These are phyloP conservation scores for Epichloe sylvatica DNA, from an alignment of 2,329 filamentous ascomycete species.

Conservation along the genomic window DNA sequence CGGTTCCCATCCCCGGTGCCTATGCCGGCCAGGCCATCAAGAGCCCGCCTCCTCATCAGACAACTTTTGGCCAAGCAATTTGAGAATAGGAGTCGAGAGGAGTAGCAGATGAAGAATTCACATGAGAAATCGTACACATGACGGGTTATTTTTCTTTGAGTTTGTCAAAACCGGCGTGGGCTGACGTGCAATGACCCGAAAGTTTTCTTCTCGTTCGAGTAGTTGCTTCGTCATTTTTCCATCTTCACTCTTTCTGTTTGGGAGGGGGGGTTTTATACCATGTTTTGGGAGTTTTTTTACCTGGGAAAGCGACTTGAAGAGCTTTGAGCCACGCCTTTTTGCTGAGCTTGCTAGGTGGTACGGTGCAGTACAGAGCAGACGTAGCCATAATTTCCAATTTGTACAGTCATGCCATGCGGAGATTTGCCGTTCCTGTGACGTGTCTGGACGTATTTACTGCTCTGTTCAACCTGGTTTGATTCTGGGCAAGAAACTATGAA, in stretches of 20 bases:
- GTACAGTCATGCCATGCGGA: neutral
- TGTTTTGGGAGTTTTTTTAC: slow-evolving; percentile 6
- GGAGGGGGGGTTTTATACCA: slow-evolving; percentile 8
- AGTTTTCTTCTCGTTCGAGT: neutral
- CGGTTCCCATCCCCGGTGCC: slow-evolving; percentile 78
- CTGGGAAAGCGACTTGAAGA: neutral
- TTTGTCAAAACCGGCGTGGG: too few relatives aligned
- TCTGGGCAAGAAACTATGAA: too few relatives aligned
- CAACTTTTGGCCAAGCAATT: slow-evolving; percentile 25
- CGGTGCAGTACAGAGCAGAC: neutral
- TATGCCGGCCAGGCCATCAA: slow-evolving; percentile 48
- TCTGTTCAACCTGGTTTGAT: too few relatives aligned
- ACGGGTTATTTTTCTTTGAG: too few relatives aligned
- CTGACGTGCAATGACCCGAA: too few relatives aligned
- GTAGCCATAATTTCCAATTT: neutral
- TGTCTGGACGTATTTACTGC: too few relatives aligned
- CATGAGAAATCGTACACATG: neutral
- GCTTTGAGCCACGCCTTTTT: neutral
- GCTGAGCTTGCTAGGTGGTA: neutral
- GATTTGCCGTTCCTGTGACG: too few relatives aligned
- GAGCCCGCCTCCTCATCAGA: slow-evolving; percentile 34
- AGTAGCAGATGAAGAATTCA: neutral
- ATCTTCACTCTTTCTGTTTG: slow-evolving; percentile 7
- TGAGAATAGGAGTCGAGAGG: neutral
- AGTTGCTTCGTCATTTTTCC: neutral